Evolutionary conservation across 2,329 filamentous ascomycete genomes (phyloP), one percentile per base, ranked within the genome.

Genomic region (Trichoderma oligosporum): DNA sequence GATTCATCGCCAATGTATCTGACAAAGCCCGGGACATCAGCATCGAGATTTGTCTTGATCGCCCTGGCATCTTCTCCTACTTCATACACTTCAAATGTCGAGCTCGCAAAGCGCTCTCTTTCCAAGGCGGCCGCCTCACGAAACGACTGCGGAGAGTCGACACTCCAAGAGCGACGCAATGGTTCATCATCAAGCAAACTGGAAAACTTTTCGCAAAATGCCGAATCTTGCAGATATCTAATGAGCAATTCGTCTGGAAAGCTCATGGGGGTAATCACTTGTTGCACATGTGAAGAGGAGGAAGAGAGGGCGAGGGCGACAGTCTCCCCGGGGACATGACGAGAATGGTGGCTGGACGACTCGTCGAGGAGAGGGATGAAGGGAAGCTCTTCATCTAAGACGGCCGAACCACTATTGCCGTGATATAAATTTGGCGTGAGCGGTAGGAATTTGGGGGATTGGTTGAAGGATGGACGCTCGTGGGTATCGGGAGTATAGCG

Each of bases 21-120:
- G 54, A 65, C 52, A n/a, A 67, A 59, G 6, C 63, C 54, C 9
- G 62, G 61, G 6, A 59, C 61, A 49, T 70, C 67, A 3, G 60
- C 58, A 29, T 72, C 69, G 11, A 65, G 38, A 33, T 64, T 71
- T 39, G 65, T 63, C 61, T 67, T 71, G 45, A 57, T 41, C 14
- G 77, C 74, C 1, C 67, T 62, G 2, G 78, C 77, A 54, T 82
- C 76, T 4, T 68, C 67, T 1, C 74, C 75, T 11, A 85, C 73
- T 60, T 84, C 81, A 62, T 82, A 84, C 4, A 84, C 77, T 61
- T 82, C 80, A 60, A 81, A 82, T 14, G 80, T 80, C 2, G 78
- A 77, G 58, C 79, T 78, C 3, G 73, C 73, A 36, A 76, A 75
- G 29, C 66, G 64, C 25, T 73, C 69, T 7, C 70, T 67, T 38